Base-by-base conservation (phyloP, 2,329 filamentous ascomycete species). In the Didymella segeticola region DNA sequence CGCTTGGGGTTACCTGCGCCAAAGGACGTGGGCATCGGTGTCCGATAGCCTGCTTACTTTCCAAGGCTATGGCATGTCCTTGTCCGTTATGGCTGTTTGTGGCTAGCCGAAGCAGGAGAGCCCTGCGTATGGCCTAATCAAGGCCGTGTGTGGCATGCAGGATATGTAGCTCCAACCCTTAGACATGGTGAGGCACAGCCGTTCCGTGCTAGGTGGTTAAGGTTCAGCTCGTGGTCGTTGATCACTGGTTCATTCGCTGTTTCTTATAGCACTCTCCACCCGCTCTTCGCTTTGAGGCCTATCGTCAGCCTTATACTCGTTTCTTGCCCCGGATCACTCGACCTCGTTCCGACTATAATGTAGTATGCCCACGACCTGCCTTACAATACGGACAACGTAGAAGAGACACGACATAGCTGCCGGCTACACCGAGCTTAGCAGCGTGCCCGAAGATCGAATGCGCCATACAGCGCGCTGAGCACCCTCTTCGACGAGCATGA, bases 81-180 rank as follows among this genome's bases (percentile, higher is more conserved):
- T 27, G 27, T 17, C 33, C 39, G 33, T 43, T 27, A 34, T 26
- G 30, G 12, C 39, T 26, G 31, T 17, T 31, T 33, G 11, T 27
- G 39, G 43, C 51, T 53, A 48, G 51, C 38, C 43, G 10, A 29
- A 43, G 39, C 22, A 43, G 43, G 43, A 48, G 43, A 48, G 51
- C 51, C 51, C 43, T 53, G 43, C 27, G 43, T 38, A 31, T 43
- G 4, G 33, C 51, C 38, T 27, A 15, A 47, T 22, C 38, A 30
- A 29, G 41, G 42, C 31, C 31, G 27, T 37, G 22, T 33, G 33
- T 15, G 38, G 26, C 37, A 42, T 23, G 36, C 31, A 53, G 43
- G 43, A n/a, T n/a, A n/a, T n/a, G 50, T 52, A 37, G 25, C 25
- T 48, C 14, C 14, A 31, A 20, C 26, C 33, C 39, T 48, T 54